Evolutionary conservation across 2,329 filamentous ascomycete species (phyloP), one percentile per base, ranked within the genome.

Genomic region (Fusarium burgessii): DNA sequence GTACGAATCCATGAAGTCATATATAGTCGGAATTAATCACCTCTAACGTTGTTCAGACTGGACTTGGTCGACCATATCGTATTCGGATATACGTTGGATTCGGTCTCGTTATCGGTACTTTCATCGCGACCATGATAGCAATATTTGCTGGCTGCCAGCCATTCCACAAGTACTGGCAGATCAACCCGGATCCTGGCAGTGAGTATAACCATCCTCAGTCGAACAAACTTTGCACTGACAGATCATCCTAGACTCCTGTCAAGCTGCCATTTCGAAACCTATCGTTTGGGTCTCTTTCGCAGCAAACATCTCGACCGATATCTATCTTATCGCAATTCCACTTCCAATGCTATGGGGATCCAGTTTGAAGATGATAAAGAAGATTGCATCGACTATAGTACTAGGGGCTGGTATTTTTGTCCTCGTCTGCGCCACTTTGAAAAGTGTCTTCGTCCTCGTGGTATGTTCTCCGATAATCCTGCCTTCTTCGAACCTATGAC

Each of bases 281-380:
- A 82, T 87, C 54, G 79, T 87, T n/a, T 86, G 84, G 74, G 82
- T 84, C 7, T 85, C 83, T 0, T 84, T 86, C 43, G 79, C 82
- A 7, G 77, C 85, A 58, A 89, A 89, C 67, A 82, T 88, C 4
- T 74, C 79, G 7, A 90, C 88, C 9, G 88, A 90, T 66, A 65
- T 88, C 3, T 90, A 89, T 61, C 80, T 90, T 11, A 85, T 89
- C 61, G 83, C 82, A 8, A 89, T 90, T 32, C 87, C 87, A 0
- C 79, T 88, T 0, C 87, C 87, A 3, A 85, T 89, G 76, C 74
- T 81, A 1, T 83, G 80, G 78, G 71, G 75, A 15, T 80, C 80
- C 1, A 78, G 66, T 6, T 62, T 83, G 35, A 78, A 74, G 36
- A 74, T 69, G 2, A 56, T 74, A 7, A 82, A 82, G 70, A 83